phyloP scores from a whole-genome alignment of 495 filamentous ascomycete genomes.

The Penicillium bovifimosum region DNA sequence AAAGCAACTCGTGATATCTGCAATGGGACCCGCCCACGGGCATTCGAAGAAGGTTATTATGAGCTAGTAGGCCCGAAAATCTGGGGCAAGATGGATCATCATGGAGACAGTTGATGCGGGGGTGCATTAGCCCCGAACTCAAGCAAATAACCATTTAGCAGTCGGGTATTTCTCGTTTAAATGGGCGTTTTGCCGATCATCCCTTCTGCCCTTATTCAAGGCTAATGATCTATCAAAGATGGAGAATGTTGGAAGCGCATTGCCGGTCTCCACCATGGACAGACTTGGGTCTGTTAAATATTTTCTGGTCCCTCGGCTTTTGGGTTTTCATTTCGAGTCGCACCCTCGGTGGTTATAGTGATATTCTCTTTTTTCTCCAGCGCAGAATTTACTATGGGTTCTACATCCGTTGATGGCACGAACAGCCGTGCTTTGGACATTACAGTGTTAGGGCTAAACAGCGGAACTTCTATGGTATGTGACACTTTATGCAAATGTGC shows the following conservation, averaged over 20 bases:
- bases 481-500: not conserved
- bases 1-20: not conserved
- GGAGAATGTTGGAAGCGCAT: not conserved
- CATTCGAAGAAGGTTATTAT: not conserved
- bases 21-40: not conserved
- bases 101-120: conserved; percentile 4
- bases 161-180: not conserved
- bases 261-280: not conserved
- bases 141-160: conserved; percentile 20
- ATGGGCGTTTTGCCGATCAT: conserved; percentile 18
- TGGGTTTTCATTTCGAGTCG: not conserved
- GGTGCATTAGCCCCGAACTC: not conserved
- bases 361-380: not conserved
- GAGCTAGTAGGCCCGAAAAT: not conserved
- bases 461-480: conserved; percentile 37
- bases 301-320: not conserved
- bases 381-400: not conserved
- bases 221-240: not conserved
- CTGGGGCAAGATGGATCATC: conserved; percentile 4
- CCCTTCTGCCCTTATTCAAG: conserved; percentile 7
- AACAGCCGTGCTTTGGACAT: conserved; percentile 27
- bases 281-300: conserved; percentile 2
- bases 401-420: not conserved
- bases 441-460: conserved; percentile 49
- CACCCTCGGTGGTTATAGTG: not conserved